Percentiles rank a stretch among this genome's conserved stretches.
Conservation (phyloP, 768 basidiomycete genomes). For the Agrocybe praecox region DNA sequence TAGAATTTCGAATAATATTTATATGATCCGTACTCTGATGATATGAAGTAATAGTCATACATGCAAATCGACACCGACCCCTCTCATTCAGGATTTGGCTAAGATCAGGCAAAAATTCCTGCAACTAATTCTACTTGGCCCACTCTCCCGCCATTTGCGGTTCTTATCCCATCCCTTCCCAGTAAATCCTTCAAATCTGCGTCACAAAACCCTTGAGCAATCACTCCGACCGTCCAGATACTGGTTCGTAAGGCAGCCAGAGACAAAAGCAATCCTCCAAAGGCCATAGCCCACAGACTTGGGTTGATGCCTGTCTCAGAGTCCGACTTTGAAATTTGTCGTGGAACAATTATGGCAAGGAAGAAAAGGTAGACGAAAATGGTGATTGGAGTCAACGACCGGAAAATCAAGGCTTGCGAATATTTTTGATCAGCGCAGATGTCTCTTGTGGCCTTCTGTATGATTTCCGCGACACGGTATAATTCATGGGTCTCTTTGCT, state of each 20-base stretch:
- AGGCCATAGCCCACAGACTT: neutral
- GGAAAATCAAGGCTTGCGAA: conserved; percentile 11
- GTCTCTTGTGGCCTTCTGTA: conserved; percentile 13
- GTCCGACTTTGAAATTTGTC: neutral
- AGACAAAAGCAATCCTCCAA: conserved; percentile 3
- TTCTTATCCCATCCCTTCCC: conserved; percentile 12
- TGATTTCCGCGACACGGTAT: conserved; percentile 7
- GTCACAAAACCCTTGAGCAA: conserved; percentile 16
- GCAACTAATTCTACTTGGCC: conserved; percentile 18
- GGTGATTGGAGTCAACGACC: conserved; percentile 4
- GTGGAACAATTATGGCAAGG: conserved; percentile 7
- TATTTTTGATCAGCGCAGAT: conserved; percentile 1
- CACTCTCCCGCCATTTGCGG: conserved; percentile 16
- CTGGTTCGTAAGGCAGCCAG: conserved; percentile 9
- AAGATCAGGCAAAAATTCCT: conserved; percentile 8
- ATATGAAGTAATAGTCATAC: too few species aligned
- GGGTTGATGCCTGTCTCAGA: neutral
- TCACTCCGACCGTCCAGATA: conserved; percentile 12
- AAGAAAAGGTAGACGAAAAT: conserved; percentile 11
- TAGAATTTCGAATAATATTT: too few species aligned
- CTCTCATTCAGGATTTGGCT: too few species aligned
- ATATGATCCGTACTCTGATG: too few species aligned
- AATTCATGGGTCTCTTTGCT: neutral
- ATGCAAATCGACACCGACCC: too few species aligned
- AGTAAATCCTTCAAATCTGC: conserved; percentile 13